Base-by-base conservation (phyloP, 2,329 filamentous ascomycete species). In the Pestalotiopsis sp. region DNA sequence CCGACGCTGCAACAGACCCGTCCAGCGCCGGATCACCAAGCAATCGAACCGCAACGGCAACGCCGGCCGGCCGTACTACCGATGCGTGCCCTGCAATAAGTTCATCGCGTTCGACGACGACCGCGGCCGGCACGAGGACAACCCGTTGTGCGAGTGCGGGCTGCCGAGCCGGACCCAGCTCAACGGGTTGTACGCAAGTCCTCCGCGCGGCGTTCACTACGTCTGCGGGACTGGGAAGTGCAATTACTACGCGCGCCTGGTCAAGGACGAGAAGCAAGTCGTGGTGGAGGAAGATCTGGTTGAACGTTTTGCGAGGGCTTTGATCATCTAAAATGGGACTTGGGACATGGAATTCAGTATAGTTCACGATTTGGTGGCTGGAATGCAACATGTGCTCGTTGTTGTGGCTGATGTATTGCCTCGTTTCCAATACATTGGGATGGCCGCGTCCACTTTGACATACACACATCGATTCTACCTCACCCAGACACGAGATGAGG, bases 41-140 rank as follows among this genome's bases (percentile, higher is more conserved):
- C 20, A 7, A 1, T 17, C n/a, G 7, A 64, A 64, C 39, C 38
- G 12, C n/a, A 64, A 64, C 36, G 61, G 61, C 61, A 64, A 64
- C 25, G 61, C 61, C 14, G 61, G 61, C 39, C 41, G 61, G 20
- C 61, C 61, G 17, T 64, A 64, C 38, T 64, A 64, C 39, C 25
- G 9, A 1, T 64, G 61, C 61, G 39, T 20, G 12, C 17, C 61
- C 4, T 64, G 61, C 41, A 25, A 20, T 23, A 64, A 49, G 39
- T 64, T 64, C 20, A 52, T 64, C 39, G 13, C 61, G 17, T 64
- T 64, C 20, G 61, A 27, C 20, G 41, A 64, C 12, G 14, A 64
- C 4, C 61, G 61, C 9, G 61, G 61, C 39, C 20, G 14, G n/a
- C 39, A 49, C 20, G 39, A 64, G 3, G 25, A 23, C 12, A 64